Base-by-base conservation (phyloP, 2,329 filamentous ascomycete genomes). In the Epichloe uncinata region DNA sequence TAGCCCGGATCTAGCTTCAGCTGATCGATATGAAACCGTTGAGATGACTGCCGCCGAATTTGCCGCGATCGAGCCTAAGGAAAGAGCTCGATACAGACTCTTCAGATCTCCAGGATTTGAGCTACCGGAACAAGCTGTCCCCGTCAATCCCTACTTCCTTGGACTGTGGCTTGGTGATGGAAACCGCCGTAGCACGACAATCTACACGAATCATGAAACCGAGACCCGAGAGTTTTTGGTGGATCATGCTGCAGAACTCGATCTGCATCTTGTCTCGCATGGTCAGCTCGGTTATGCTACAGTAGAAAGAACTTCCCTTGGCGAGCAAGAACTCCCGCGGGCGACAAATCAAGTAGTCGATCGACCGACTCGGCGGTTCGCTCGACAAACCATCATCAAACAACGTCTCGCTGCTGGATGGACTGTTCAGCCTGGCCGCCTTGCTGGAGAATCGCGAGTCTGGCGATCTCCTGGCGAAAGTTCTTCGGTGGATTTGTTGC, bases 31-130 rank as follows among this genome's bases (percentile, higher is more conserved):
- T 48, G 66, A 72, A 8, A 70, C 66, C 9, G 63, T 73, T 15
- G 68, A 73, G 54, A 71, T 73, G 60, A 73, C 70, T 15, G 70
- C 72, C 8, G 62, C 62, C 30, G 60, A 73, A 22, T 73, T 70
- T 52, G 69, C 71, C 51, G 57, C 62, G 38, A 59, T 73, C 34
- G 57, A 61, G 30, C 44, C 57, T 2, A 54, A 60, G n/a, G 67
- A 72, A 52, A 65, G 66, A 56, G 52, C 54, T 33, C 57, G 58
- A 48, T 63, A 69, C 51, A 58, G 51, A 43, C 58, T 66, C n/a
- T 69, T 71, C 56, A 64, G 56, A 49, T 64, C 55, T 48, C 58
- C 65, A 49, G 57, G 56, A 42, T 64, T 63, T 42, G 58, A 65
- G 48, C 45, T 59, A 35, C 53, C 60, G 12, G 54, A 63, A 50